Evolutionary conservation across 495 filamentous ascomycete genomes (phyloP).

Genomic region (Cetradonia linearis): DNA sequence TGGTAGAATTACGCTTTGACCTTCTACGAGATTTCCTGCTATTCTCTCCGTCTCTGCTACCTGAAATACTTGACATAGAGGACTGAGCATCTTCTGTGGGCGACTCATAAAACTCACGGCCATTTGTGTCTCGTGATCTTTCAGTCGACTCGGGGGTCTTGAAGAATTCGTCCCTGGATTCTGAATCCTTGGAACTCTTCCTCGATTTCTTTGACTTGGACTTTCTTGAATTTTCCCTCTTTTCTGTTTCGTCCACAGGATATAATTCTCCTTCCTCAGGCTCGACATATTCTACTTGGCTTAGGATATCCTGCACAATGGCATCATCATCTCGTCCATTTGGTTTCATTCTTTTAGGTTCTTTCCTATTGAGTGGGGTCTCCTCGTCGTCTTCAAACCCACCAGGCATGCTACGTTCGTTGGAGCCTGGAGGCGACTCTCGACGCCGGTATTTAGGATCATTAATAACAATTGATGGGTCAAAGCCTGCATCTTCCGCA

Average conservation of each 20-base stretch:
- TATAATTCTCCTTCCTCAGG: not conserved
- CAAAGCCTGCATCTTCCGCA: slow-evolving; percentile 56
- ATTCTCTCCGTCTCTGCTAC: slow-evolving; percentile 21
- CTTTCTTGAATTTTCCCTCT: not conserved
- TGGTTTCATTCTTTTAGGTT: slow-evolving; percentile 18
- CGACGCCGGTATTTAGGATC: slow-evolving; percentile 52
- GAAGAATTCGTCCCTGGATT: not conserved
- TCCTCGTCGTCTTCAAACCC: slow-evolving; percentile 31
- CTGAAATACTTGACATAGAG: slow-evolving; percentile 20
- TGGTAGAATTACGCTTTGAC: slow-evolving; percentile 25
- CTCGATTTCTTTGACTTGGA: slow-evolving; percentile 1
- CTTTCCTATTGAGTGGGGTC: slow-evolving; percentile 3
- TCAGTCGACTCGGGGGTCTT: not conserved
- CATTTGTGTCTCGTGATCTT: slow-evolving; percentile 19
- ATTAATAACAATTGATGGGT: slow-evolving; percentile 59
- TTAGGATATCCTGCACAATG: slow-evolving; percentile 21
- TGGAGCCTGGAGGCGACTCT: slow-evolving; percentile 53
- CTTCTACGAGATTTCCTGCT: slow-evolving; percentile 26
- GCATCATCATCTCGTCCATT: slow-evolving; percentile 14
- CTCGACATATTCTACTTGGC: slow-evolving; percentile 15
- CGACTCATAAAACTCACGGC: slow-evolving; percentile 27
- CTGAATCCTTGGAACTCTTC: not conserved
- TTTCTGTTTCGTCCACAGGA: not conserved
- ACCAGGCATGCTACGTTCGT: slow-evolving; percentile 38
- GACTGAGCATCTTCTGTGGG: slow-evolving; percentile 25